These are phyloP conservation scores for Fraxinus latifolia DNA, from an alignment of 305 asterid genomes.

Conservation along the genomic window DNA sequence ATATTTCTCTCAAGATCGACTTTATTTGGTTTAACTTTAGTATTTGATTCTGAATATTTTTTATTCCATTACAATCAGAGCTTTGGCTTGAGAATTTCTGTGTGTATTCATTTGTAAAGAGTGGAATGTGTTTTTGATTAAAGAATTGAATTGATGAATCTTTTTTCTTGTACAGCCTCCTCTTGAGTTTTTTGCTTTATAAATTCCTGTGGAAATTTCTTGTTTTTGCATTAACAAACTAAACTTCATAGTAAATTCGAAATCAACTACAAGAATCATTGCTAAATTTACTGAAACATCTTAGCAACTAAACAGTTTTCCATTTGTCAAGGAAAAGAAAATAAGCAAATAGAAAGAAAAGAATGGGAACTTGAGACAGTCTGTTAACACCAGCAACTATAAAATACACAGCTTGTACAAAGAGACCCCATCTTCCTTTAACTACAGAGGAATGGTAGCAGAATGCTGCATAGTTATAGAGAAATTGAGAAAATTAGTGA, in stretches of 20 bases:
- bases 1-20: neutral
- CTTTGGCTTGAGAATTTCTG: slow-evolving; percentile 19
- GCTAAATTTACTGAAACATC: neutral
- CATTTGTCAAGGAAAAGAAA: neutral
- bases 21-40: neutral
- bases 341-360: neutral
- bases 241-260: neutral
- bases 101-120: neutral
- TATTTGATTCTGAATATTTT: neutral
- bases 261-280: neutral
- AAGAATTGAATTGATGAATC: neutral
- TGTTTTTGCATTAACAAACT: neutral
- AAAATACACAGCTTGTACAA: slow-evolving; percentile 29
- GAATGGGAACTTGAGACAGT: neutral
- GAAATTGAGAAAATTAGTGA: neutral
- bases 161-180: neutral
- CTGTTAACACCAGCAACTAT: slow-evolving; percentile 2
- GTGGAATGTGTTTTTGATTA: neutral
- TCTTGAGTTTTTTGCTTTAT: neutral
- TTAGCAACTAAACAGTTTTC: neutral
- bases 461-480: neutral
- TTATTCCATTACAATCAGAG: slow-evolving; percentile 2
- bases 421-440: slow-evolving; percentile 10
- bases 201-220: neutral
- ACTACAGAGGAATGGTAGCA: neutral